Evolutionary conservation across 352 stramenopile genomes (phyloP).

Genomic region (Globisporangium alternatum): DNA sequence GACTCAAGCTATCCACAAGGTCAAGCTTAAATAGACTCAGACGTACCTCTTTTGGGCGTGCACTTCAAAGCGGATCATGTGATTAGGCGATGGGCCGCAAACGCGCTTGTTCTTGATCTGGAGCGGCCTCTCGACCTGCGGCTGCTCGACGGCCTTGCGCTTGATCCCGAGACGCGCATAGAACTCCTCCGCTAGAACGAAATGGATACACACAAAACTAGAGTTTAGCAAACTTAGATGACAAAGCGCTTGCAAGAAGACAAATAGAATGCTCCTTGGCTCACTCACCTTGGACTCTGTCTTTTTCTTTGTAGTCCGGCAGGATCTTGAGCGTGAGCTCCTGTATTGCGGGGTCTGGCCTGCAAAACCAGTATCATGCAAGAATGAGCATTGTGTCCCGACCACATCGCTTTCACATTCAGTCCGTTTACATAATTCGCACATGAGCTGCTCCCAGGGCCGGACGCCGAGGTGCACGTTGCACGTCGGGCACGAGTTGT

Average conservation of each 20-base stretch:
- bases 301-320: conserved; percentile 35
- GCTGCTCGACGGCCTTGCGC: conserved; percentile 33
- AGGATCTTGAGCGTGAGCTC: conserved; percentile 51
- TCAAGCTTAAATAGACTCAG: not conserved
- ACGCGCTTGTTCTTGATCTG: conserved; percentile 20
- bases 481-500: conserved; percentile 47
- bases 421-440: not conserved
- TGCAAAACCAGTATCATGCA: conserved; percentile 14
- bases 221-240: not conserved
- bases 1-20: not conserved
- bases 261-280: not conserved
- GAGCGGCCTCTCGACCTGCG: conserved; percentile 13
- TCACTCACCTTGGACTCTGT: conserved; percentile 33
- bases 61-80: conserved; percentile 47
- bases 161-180: conserved; percentile 56
- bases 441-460: conserved; percentile 57
- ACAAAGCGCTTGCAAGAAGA: not conserved
- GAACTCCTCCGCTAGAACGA: conserved; percentile 28
- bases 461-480: conserved; percentile 41
- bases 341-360: conserved; percentile 55
- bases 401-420: not conserved
- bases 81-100: conserved; percentile 27
- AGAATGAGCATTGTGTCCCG: not conserved
- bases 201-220: not conserved
- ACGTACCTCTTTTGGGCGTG: conserved; percentile 36